Conservation (phyloP, 1,284 basidiomycete genomes). For the Mycena sp. region DNA sequence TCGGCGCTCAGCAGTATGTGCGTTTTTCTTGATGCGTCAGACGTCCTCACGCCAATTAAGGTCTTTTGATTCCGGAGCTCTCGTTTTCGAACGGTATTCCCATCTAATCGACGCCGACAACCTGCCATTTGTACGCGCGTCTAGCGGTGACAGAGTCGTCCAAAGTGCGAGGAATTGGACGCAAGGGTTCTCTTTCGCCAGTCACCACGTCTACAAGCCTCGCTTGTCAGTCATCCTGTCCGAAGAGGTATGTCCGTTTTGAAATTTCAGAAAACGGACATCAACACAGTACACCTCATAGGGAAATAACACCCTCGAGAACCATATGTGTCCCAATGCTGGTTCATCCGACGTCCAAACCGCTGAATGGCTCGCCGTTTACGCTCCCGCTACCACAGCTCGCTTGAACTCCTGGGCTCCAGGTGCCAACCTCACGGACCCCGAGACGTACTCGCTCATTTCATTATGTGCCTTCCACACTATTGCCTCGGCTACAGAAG, state of each 20-base stretch:
- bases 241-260: conserved; percentile 51
- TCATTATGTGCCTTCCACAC: conserved; percentile 84
- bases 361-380: conserved; percentile 62
- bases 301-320: conserved; percentile 80
- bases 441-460: conserved; percentile 71
- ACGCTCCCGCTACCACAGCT: conserved; percentile 62
- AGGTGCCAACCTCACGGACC: conserved; percentile 64
- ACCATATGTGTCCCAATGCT: conserved; percentile 72
- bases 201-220: conserved; percentile 50
- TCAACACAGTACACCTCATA: too few species aligned
- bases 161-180: conserved; percentile 79
- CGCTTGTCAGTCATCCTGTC: conserved; percentile 62
- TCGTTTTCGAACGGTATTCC: conserved; percentile 62
- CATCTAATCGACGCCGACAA: conserved; percentile 53
- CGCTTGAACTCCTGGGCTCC: conserved; percentile 73
- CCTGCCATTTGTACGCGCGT: conserved; percentile 76
- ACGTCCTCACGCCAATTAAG: conserved; percentile 43
- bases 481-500: conserved; percentile 45
- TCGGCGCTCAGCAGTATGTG: conserved; percentile 77
- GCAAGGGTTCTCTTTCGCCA: conserved; percentile 63
- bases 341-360: conserved; percentile 56
- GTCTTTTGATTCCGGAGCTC: conserved; percentile 58
- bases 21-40: not conserved
- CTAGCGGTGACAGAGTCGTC: conserved; percentile 69
- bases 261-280: too few species aligned